Evolutionary conservation across 768 basidiomycete genomes (phyloP).

Genomic region (Lactarius akahatsu): DNA sequence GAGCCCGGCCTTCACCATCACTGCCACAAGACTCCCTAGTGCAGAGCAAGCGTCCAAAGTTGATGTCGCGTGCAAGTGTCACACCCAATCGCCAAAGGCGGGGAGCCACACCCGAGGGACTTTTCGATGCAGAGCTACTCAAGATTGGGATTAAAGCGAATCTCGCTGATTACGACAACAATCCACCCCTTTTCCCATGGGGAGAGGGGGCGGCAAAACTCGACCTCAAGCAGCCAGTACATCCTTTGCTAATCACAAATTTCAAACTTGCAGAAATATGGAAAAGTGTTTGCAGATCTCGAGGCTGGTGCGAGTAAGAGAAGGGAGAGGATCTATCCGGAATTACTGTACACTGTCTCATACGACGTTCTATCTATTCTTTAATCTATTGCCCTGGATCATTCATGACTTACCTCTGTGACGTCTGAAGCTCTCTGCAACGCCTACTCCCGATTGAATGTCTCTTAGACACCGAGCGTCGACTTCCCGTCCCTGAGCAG

Average conservation of each 20-base stretch:
- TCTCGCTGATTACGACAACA: constrained; percentile 15
- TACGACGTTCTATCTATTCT: constrained; percentile 12
- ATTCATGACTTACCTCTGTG: constrained; percentile 55
- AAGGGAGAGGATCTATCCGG: neutral
- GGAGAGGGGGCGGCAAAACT: constrained; percentile 7
- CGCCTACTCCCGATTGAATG: constrained; percentile 69
- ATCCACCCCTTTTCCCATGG: constrained; percentile 15
- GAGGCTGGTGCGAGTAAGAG: constrained; percentile 13
- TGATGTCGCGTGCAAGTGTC: constrained; percentile 9
- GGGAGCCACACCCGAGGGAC: neutral
- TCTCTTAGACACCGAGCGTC: constrained; percentile 76
- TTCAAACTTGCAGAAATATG: constrained; percentile 21
- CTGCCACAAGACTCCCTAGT: neutral
- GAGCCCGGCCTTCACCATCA: constrained; percentile 2
- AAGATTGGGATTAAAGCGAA: constrained; percentile 13
- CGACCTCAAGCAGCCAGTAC: neutral
- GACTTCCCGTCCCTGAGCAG: constrained; percentile 55
- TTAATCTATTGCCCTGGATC: constrained; percentile 36
- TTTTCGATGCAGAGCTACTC: constrained; percentile 17
- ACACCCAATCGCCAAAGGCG: neutral
- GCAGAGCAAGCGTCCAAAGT: constrained; percentile 10
- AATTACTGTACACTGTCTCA: constrained; percentile 7
- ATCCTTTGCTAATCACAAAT: constrained; percentile 17
- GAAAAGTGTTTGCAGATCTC: constrained; percentile 17
- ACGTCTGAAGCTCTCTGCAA: constrained; percentile 74